Percentiles rank a stretch among this genome's conserved stretches.
phyloP scores from a whole-genome alignment of 352 stramenopile genomes.

The Globisporangium cystogenes region DNA sequence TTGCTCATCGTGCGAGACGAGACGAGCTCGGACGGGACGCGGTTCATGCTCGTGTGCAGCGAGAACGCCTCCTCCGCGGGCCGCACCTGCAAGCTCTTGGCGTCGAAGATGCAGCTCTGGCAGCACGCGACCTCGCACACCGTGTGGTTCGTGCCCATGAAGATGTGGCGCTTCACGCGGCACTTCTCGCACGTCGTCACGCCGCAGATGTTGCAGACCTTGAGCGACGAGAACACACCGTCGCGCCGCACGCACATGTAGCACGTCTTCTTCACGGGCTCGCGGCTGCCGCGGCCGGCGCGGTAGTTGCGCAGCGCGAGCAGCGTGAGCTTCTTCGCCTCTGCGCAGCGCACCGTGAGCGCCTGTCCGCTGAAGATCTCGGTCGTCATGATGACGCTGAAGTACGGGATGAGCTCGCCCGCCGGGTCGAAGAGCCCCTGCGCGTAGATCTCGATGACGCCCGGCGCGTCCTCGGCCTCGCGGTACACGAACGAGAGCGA shows the following conservation, averaged over 20 bases:
- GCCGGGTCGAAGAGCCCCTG: conserved; percentile 38
- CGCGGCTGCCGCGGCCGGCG: background rate
- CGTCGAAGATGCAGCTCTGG: conserved; percentile 27
- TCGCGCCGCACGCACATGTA: conserved; percentile 16
- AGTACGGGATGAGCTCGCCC: conserved; percentile 23
- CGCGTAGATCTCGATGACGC: conserved; percentile 38
- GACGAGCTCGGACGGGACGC: background rate
- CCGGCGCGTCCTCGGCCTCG: conserved; percentile 18
- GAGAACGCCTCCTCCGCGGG: conserved; percentile 14
- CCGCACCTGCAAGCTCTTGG: conserved; percentile 17
- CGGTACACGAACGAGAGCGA: conserved; percentile 33
- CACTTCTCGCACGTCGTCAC: conserved; percentile 16
- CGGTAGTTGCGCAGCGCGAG: conserved; percentile 17
- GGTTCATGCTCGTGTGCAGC: conserved; percentile 2
- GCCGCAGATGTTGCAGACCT: conserved; percentile 23
- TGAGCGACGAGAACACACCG: conserved; percentile 10
- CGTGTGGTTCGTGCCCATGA: conserved; percentile 17
- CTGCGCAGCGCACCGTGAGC: conserved; percentile 30
- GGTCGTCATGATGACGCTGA: conserved; percentile 22
- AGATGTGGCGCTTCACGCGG: conserved; percentile 23
- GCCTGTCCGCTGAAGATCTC: conserved; percentile 32
- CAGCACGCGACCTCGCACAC: conserved; percentile 24
- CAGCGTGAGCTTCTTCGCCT: conserved; percentile 55
- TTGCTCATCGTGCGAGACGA: background rate
- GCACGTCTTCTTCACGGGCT: conserved; percentile 6